These are phyloP conservation scores for Cornus controversa DNA, from an alignment of 148 eudicot species.

Conservation along the genomic window DNA sequence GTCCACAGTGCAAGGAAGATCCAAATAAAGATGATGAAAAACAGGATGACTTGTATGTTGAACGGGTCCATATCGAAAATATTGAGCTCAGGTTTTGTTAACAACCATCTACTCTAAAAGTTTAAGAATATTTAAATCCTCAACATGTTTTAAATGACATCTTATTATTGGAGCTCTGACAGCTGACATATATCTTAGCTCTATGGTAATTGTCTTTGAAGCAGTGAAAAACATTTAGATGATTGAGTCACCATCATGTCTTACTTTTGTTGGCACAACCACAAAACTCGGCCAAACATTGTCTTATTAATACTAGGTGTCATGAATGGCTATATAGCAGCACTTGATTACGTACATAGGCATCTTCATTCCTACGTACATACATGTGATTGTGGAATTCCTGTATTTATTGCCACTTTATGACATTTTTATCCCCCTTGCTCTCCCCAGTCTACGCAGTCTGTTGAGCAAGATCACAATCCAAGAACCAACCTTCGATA, in stretches of 20 bases:
- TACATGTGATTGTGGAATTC: not conserved
- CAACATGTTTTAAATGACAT: constrained; percentile 8
- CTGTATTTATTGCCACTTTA: constrained; percentile 25
- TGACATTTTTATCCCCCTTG: constrained; percentile 17
- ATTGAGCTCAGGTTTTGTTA: constrained; percentile 88
- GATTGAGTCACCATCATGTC: not conserved
- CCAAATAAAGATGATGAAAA: constrained; percentile 68
- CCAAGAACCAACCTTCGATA: constrained; percentile 97
- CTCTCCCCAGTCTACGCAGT: constrained; percentile 48
- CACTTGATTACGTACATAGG: not conserved
- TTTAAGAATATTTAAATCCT: too few relatives aligned
- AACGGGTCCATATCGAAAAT: constrained; percentile 84
- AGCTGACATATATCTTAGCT: not conserved
- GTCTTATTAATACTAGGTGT: not conserved
- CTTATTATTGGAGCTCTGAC: constrained; percentile 7
- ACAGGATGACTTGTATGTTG: constrained; percentile 57
- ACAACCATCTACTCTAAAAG: too few relatives aligned
- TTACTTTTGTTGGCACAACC: not conserved
- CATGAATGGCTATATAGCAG: not conserved
- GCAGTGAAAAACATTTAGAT: not conserved
- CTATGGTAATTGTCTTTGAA: not conserved
- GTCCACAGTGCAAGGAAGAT: constrained; percentile 29
- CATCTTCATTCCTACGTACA: constrained; percentile 1
- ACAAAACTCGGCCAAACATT: not conserved
- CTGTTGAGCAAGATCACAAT: constrained; percentile 72